Evolutionary conservation across 2,329 filamentous ascomycete genomes (phyloP).

Genomic region (Cladosporium austrohemisphaericum): DNA sequence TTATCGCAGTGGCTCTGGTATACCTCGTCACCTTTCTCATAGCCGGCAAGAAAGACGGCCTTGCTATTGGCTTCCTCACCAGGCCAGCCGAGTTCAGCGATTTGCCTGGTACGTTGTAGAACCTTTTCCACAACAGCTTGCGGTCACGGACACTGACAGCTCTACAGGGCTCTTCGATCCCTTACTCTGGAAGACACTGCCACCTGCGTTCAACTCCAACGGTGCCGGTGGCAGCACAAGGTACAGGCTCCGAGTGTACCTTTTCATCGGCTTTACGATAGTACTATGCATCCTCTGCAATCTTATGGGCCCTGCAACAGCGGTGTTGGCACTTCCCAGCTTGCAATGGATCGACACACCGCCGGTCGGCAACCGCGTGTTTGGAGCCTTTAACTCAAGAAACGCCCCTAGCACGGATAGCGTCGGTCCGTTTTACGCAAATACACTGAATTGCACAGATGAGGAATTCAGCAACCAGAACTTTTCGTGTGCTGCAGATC

Average conservation of each 20-base stretch:
- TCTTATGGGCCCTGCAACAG: slow-evolving; percentile 32
- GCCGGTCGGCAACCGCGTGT: neutral
- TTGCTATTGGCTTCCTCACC: slow-evolving; percentile 29
- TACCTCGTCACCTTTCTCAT: slow-evolving; percentile 28
- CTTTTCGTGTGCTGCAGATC: slow-evolving; percentile 7
- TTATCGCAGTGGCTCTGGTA: slow-evolving; percentile 28
- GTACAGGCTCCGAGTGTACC: neutral
- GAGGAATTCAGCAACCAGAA: slow-evolving; percentile 1
- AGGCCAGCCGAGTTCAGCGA: slow-evolving; percentile 29
- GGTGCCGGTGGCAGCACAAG: neutral
- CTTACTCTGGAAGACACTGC: slow-evolving; percentile 23
- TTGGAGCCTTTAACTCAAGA: slow-evolving; percentile 1
- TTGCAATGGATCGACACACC: slow-evolving; percentile 24
- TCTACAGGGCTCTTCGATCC: slow-evolving; percentile 27
- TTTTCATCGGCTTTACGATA: slow-evolving; percentile 1
- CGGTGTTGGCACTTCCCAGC: slow-evolving; percentile 28
- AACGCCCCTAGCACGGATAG: neutral
- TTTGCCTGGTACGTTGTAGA: too few relatives aligned
- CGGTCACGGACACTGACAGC: too few relatives aligned
- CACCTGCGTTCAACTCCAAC: neutral
- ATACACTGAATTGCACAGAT: neutral
- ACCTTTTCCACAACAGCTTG: too few relatives aligned
- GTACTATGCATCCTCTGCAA: slow-evolving; percentile 28
- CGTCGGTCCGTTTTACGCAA: neutral
- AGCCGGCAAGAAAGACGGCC: slow-evolving; percentile 22